These are phyloP conservation scores for Xylaria cubensis DNA, from an alignment of 495 filamentous ascomycete species.

Conservation along the genomic window DNA sequence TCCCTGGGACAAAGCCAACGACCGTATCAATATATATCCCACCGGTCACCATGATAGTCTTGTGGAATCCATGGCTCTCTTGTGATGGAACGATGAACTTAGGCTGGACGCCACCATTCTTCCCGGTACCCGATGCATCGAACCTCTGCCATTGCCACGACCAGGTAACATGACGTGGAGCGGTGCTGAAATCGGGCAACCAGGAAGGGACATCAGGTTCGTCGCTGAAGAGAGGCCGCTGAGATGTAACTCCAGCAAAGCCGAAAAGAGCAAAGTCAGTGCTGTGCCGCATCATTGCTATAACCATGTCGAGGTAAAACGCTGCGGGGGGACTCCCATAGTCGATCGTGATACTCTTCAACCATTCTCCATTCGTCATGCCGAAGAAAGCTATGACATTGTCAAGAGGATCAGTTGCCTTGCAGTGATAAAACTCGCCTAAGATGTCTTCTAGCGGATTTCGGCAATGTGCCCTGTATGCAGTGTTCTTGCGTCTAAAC, in stretches of 20 bases:
- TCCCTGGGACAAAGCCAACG: background rate
- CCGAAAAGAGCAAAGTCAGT: background rate
- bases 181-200: background rate
- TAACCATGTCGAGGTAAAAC: background rate
- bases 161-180: background rate
- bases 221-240: background rate
- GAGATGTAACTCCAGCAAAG: background rate
- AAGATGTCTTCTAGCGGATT: background rate
- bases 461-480: background rate
- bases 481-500: background rate
- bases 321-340: background rate
- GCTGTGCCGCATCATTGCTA: background rate
- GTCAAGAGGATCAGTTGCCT: slow-evolving; percentile 1
- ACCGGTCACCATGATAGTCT: background rate
- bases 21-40: background rate
- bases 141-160: background rate
- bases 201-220: background rate
- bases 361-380: background rate
- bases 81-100: background rate
- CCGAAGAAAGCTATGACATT: slow-evolving; percentile 1
- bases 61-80: background rate
- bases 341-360: background rate
- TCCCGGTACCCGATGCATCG: background rate
- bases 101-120: background rate
- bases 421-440: background rate